These are phyloP conservation scores for Aspergillus transmontanensis DNA, from an alignment of 2,329 filamentous ascomycete species.

Conservation along the genomic window DNA sequence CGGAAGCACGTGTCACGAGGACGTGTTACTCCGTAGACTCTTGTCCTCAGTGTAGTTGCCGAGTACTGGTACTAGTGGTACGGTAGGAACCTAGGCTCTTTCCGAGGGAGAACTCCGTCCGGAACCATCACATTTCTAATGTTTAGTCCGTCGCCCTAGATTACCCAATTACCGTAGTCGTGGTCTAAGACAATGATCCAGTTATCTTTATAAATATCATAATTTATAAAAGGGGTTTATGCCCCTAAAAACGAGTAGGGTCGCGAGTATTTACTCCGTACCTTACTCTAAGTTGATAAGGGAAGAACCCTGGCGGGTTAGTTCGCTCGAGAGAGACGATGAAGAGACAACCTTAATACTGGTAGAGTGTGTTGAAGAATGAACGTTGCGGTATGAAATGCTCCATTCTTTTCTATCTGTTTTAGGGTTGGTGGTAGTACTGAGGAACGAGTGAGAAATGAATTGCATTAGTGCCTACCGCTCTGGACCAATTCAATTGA, in stretches of 20 bases:
- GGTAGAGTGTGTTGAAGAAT: neutral
- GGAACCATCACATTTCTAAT: neutral
- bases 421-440: neutral
- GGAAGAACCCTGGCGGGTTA: neutral
- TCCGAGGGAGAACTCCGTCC: neutral
- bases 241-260: neutral
- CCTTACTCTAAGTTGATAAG: neutral
- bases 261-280: neutral
- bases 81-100: neutral
- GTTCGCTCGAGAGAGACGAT: too few species aligned
- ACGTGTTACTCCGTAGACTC: too few species aligned
- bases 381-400: neutral
- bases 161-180: neutral
- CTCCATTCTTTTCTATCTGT: neutral
- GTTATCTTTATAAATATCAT: neutral
- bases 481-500: neutral
- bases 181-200: neutral
- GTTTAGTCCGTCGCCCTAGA: neutral
- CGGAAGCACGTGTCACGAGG: neutral
- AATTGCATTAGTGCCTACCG: neutral
- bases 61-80: neutral
- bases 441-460: neutral
- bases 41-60: neutral
- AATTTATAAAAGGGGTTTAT: neutral
- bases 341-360: neutral